These are phyloP conservation scores for Vigna radiata DNA, from an alignment of 306 rosid genomes.

Conservation along the genomic window DNA sequence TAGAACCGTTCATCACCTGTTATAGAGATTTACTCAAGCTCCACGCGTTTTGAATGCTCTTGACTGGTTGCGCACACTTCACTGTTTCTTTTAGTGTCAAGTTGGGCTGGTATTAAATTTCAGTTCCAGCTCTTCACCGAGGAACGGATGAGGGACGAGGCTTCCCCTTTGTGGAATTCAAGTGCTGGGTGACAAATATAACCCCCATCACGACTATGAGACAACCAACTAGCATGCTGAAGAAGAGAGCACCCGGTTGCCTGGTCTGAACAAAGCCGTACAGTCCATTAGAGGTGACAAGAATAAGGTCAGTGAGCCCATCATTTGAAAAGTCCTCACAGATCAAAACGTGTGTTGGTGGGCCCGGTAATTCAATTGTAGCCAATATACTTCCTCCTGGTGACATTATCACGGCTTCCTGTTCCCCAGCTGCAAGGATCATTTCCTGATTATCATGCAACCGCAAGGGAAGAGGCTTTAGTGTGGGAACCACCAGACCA, in stretches of 20 bases:
- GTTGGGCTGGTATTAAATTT: slow-evolving; percentile 24
- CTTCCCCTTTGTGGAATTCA: slow-evolving; percentile 81
- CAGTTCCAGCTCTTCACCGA: slow-evolving; percentile 52
- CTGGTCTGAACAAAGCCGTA: slow-evolving; percentile 95
- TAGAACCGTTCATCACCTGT: background rate
- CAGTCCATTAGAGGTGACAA: slow-evolving; percentile 82
- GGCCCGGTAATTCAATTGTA: slow-evolving; percentile 76
- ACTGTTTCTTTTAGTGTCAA: slow-evolving; percentile 16
- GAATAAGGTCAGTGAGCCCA: slow-evolving; percentile 89
- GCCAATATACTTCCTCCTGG: slow-evolving; percentile 84
- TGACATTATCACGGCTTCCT: slow-evolving; percentile 87
- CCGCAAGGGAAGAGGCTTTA: slow-evolving; percentile 79
- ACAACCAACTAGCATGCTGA: slow-evolving; percentile 93
- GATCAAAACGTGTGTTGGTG: slow-evolving; percentile 85
- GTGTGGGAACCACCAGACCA: slow-evolving; percentile 80
- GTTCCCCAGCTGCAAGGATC: slow-evolving; percentile 98
- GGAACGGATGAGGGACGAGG: slow-evolving; percentile 74
- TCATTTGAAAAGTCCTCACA: slow-evolving; percentile 92
- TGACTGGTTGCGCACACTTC: slow-evolving; percentile 27
- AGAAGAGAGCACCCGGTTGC: slow-evolving; percentile 98
- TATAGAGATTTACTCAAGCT: slow-evolving; percentile 31
- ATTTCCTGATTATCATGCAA: slow-evolving; percentile 66
- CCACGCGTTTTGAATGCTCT: slow-evolving; percentile 27
- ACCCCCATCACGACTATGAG: slow-evolving; percentile 93
- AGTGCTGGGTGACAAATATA: slow-evolving; percentile 88